Evolutionary conservation across 1,139 yeast species (phyloP), one percentile per base, ranked within the genome.

Genomic region (Candida tropicalis): DNA sequence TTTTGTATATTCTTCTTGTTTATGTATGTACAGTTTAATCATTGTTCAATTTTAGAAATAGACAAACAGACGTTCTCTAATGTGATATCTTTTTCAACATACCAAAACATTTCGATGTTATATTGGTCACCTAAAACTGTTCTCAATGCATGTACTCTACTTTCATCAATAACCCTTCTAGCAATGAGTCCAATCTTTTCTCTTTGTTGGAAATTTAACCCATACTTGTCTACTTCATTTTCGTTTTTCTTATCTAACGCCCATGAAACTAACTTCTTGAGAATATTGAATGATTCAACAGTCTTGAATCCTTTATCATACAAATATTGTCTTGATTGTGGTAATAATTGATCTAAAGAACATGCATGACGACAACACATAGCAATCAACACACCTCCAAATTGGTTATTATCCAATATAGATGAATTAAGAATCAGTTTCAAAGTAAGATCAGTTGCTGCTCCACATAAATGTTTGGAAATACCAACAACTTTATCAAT

Each of bases 301-400:
- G 62, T 59, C 3, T 48, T 50, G 62, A 72, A 47, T 24, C 67
- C 78, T n/a, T 54, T 48, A 2, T 45, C 29, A 8, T 59, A 54
- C 32, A 83, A 68, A 45, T 58, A 81, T 4, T 54, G 53, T 36
- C 66, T 60, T 47, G 87, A 73, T 59, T 79, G 66, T 43, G 79
- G 70, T 55, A 84, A 57, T 35, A 85, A 56, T 60, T 77, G 77
- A 8, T 69, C 65, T 42, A 75, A 74, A 20, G 70, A 61, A 57
- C 97, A 90, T n/a, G 84, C 82, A 58, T 90, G 97, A 47, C 97
- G 74, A 62, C 97, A 90, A 57, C 97, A 90, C 87, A 90, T 83
- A n/a, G 97, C 97, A 35, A 90, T 87, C 35, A 86, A 65, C 46
- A 86, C 61, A 0, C 95, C 95, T 2, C 66, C 62, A 42, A 81